phyloP scores from a whole-genome alignment of 192 early-diverging fungal species.

The Kickxella alabastrina region DNA sequence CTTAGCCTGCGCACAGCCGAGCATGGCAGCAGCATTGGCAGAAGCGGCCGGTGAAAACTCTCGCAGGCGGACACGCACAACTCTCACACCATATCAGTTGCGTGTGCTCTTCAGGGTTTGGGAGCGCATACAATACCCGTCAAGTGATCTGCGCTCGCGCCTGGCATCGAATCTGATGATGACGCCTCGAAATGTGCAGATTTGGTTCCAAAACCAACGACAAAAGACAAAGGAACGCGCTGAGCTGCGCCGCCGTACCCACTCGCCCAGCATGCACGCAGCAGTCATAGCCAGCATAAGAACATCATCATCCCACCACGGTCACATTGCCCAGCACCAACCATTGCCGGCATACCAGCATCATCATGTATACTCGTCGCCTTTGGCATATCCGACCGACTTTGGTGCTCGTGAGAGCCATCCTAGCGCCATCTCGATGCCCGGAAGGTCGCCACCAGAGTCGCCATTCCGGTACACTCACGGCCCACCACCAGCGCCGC shows the following conservation, averaged over 20 bases:
- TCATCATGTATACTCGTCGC: neutral
- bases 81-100: constrained; percentile 59
- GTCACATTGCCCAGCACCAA: constrained; percentile 9
- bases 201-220: constrained; percentile 94
- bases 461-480: constrained; percentile 45
- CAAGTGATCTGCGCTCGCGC: constrained; percentile 64
- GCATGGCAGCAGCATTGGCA: constrained; percentile 4
- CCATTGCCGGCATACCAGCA: constrained; percentile 5
- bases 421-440: constrained; percentile 14
- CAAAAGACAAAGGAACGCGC: constrained; percentile 63
- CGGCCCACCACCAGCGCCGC: constrained; percentile 38
- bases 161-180: constrained; percentile 71
- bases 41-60: constrained; percentile 17
- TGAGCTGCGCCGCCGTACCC: constrained; percentile 48
- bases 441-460: constrained; percentile 38
- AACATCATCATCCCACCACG: constrained; percentile 2
- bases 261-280: constrained; percentile 36
- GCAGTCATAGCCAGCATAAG: neutral
- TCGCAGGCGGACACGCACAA: constrained; percentile 52
- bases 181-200: constrained; percentile 81
- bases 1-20: constrained; percentile 7
- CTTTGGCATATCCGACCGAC: constrained; percentile 4
- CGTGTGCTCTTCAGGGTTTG: constrained; percentile 59
- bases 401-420: constrained; percentile 8
- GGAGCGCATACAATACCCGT: constrained; percentile 67